These are phyloP conservation scores for Fraxinus anomala DNA, from an alignment of 257 asterid genomes.

Conservation along the genomic window DNA sequence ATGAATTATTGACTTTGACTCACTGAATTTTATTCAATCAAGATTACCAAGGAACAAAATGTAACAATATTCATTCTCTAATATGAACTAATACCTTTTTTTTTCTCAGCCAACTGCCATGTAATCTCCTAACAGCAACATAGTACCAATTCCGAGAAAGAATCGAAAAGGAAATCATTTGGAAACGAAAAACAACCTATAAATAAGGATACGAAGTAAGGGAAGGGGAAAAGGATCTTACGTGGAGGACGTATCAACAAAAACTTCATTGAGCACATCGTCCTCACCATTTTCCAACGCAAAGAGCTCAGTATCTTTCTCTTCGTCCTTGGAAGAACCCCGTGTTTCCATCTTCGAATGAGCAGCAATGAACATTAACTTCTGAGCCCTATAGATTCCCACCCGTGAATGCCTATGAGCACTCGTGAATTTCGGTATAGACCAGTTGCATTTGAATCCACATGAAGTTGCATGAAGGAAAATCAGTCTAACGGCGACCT, in stretches of 20 bases:
- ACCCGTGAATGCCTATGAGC: neutral
- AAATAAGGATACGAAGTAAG: constrained; percentile 18
- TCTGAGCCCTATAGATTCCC: no score
- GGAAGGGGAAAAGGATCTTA: neutral
- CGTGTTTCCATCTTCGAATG: no score
- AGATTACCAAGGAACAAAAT: no score
- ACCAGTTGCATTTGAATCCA: constrained; percentile 62
- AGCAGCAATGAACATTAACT: no score
- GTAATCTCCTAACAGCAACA: constrained; percentile 32
- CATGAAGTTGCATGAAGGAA: constrained; percentile 83
- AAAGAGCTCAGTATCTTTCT: no score
- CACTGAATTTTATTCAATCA: no score
- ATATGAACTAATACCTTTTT: neutral
- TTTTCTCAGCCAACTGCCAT: constrained; percentile 10
- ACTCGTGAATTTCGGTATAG: constrained; percentile 59
- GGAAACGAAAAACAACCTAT: constrained; percentile 18
- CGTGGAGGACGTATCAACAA: no score
- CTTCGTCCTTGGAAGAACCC: no score
- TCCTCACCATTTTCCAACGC: no score
- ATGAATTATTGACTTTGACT: no score
- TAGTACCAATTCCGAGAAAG: constrained; percentile 16
- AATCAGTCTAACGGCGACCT: constrained; percentile 85
- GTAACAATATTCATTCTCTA: neutral
- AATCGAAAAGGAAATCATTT: neutral
- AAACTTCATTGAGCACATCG: no score